These are phyloP conservation scores for Galerina sulciceps DNA, from an alignment of 768 basidiomycete species.

Conservation along the genomic window DNA sequence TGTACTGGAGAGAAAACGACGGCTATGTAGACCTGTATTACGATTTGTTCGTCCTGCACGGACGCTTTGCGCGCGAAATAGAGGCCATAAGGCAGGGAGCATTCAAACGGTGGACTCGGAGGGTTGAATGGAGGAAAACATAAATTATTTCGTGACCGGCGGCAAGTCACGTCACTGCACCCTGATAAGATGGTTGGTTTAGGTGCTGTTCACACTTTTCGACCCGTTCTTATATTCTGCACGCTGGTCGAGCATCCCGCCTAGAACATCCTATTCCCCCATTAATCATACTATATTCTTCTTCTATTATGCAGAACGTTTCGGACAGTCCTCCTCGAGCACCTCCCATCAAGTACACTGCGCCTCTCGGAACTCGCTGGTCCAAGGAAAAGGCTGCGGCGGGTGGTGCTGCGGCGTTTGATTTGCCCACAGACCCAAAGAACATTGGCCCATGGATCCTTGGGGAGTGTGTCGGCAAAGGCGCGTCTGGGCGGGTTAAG, in stretches of 20 bases:
- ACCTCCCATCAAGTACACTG: constrained; percentile 71
- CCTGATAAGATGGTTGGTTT: constrained; percentile 20
- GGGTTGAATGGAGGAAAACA: neutral
- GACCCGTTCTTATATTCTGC: constrained; percentile 28
- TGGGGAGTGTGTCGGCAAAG: constrained; percentile 93
- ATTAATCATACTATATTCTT: constrained; percentile 26
- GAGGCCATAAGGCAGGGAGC: constrained; percentile 38
- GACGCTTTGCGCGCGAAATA: constrained; percentile 31
- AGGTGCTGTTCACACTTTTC: constrained; percentile 16
- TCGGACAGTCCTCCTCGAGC: constrained; percentile 67
- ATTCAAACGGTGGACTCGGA: constrained; percentile 25
- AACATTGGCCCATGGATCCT: constrained; percentile 91
- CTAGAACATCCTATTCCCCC: constrained; percentile 37
- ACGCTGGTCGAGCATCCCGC: constrained; percentile 49
- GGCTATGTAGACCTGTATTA: neutral
- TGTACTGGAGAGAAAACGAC: neutral
- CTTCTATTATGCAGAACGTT: constrained; percentile 40
- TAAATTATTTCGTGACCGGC: constrained; percentile 15
- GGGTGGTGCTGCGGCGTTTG: constrained; percentile 71
- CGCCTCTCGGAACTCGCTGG: constrained; percentile 83
- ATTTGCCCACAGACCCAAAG: constrained; percentile 84
- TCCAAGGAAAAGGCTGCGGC: constrained; percentile 87
- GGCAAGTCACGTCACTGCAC: constrained; percentile 21
- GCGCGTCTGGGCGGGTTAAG: constrained; percentile 92
- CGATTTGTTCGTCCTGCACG: constrained; percentile 7